A percentile compares a stretch with the other conserved stretches of the same genome.
These are phyloP conservation scores for Sclerotinia minor DNA, from an alignment of 2,329 filamentous ascomycete genomes.

Conservation along the genomic window DNA sequence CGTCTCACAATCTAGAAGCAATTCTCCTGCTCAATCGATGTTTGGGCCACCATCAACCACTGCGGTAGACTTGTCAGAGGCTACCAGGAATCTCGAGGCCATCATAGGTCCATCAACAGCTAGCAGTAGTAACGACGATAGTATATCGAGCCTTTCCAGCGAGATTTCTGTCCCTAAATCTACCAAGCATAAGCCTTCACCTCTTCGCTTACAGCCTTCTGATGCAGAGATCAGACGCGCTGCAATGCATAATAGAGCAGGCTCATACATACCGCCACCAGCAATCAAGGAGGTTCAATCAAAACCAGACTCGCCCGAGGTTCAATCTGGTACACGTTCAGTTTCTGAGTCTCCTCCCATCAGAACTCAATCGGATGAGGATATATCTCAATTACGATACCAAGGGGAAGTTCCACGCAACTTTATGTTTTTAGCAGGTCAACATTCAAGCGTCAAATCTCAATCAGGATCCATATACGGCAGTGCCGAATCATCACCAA, in stretches of 20 bases:
- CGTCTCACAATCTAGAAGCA: slow-evolving; percentile 28
- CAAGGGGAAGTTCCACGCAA: slow-evolving; percentile 16
- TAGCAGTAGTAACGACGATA: background rate
- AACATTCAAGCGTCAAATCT: slow-evolving; percentile 5
- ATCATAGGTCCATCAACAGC: background rate
- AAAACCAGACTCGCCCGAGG: background rate
- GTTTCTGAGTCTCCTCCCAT: background rate
- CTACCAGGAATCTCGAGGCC: slow-evolving; percentile 3
- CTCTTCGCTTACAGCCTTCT: slow-evolving; percentile 20
- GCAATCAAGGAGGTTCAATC: slow-evolving; percentile 3
- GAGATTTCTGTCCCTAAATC: slow-evolving; percentile 13
- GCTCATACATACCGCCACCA: slow-evolving; percentile 13
- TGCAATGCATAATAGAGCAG: background rate
- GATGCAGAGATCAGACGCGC: slow-evolving; percentile 9
- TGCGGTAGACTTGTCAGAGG: background rate
- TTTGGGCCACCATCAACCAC: slow-evolving; percentile 15
- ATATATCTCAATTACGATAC: background rate
- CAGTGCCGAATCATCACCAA: slow-evolving; percentile 10
- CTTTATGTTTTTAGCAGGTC: slow-evolving; percentile 12
- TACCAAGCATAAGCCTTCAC: slow-evolving; percentile 13
- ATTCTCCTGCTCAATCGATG: slow-evolving; percentile 24
- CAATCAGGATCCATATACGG: slow-evolving; percentile 6
- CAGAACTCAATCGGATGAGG: slow-evolving; percentile 6
- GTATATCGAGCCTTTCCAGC: background rate
- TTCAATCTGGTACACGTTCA: background rate